Evolutionary conservation across 371 early-diverging fungal genomes (phyloP), one percentile per base, ranked within the genome.

Genomic region (Rhizopus sp.): DNA sequence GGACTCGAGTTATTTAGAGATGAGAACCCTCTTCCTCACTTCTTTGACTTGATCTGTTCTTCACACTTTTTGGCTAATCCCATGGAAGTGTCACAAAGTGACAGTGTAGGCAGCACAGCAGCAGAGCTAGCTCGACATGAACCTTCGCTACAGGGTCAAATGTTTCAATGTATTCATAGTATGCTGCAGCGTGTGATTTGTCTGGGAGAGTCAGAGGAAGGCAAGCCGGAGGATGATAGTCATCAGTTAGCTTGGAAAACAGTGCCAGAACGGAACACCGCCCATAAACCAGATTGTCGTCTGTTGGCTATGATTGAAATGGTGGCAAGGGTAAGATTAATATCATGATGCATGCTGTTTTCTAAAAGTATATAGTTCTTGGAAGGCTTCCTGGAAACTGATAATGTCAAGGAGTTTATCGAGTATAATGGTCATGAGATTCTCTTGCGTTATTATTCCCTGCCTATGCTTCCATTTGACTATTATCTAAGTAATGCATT

Each of bases 41-140:
- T 88, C 55, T 89, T 97, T 41, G 69, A 77, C 7, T 67, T 90
- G 31, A 87, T 98, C 63, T 84, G 88, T 0, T 78, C 83, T 2
- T 77, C 78, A 45, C 87, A 90, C 31, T 89, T 92, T 73, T 61
- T 93, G 5, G 82, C 85, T 1, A 78, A 85, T 3, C 78, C 95
- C n/a, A 80, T 84, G 57, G 96, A 94, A 34, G 83, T 87, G 32
- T 95, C 95, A 42, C 82, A 90, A 6, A 85, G 92, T 0, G 80
- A 88, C 8, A 66, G 78, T 1, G 69, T 96, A 34, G 98, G 98
- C 7, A 84, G 83, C 32, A 83, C 90, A 0, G 81, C 97, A 73
- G 98, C 97, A 65, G 98, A 98, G 68, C 77, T 98, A 35, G 89
- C 94, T 53, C 86, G 98, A 12, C 98, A 98, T 69, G 96, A 96